These are phyloP conservation scores for Solanum arcanum DNA, from an alignment of 257 asterid species.

Conservation along the genomic window DNA sequence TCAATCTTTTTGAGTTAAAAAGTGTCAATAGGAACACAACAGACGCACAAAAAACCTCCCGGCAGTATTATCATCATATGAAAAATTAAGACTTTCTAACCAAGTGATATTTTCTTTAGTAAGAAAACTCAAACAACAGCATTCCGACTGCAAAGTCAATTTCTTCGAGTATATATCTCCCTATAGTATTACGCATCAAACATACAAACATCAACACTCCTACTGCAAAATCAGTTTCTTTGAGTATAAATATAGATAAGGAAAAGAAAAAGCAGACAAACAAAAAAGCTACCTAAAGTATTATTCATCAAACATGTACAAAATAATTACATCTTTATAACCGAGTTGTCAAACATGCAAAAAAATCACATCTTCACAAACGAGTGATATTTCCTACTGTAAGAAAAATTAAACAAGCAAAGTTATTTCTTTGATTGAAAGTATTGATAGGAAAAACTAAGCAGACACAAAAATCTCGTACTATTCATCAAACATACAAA, in stretches of 20 bases:
- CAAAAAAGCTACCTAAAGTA: neutral
- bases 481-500: neutral
- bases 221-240: neutral
- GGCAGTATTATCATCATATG: no score
- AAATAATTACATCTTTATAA: neutral
- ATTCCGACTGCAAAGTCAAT: no score
- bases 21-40: neutral
- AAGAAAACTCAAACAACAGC: no score
- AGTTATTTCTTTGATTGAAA: neutral
- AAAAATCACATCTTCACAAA: neutral
- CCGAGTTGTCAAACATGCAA: neutral
- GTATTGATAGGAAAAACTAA: no score
- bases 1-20: neutral
- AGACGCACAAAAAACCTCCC: no score
- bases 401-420: neutral
- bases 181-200: neutral
- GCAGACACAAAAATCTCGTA: no score
- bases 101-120: no score
- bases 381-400: neutral
- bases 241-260: no score
- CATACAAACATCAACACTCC: neutral
- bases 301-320: neutral
- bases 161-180: neutral
- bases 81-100: no score
- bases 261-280: no score